Percentiles rank a stretch among this genome's conserved stretches.
These are phyloP conservation scores for Schizophyllum commune DNA, from an alignment of 1,284 basidiomycete genomes.

Conservation along the genomic window DNA sequence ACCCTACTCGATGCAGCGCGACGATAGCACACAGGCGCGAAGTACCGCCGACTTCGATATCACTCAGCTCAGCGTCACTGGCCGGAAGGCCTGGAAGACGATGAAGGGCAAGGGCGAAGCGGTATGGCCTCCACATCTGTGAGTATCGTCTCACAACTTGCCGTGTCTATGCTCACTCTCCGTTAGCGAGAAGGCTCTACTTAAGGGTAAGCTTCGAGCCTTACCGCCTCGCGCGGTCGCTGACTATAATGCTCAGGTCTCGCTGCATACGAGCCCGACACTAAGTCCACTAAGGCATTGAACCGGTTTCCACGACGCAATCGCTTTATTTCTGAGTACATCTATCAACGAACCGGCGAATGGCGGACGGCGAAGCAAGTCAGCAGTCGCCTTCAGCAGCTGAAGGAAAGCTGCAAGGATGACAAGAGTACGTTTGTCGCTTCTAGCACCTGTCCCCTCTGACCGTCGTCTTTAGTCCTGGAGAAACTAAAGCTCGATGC, in stretches of 20 bases:
- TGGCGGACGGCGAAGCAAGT: conserved; percentile 52
- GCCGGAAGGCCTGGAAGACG: neutral
- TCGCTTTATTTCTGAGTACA: conserved; percentile 47
- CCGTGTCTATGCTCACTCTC: neutral
- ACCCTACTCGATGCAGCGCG: neutral
- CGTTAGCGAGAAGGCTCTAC: neutral
- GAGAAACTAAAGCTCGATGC: neutral
- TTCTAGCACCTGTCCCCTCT: neutral
- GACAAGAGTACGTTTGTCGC: conserved; percentile 24
- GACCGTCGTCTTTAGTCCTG: neutral
- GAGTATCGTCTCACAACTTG: neutral
- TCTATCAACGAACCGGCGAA: conserved; percentile 44
- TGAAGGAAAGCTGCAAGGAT: conserved; percentile 48
- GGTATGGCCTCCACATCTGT: neutral
- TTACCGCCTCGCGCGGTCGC: neutral
- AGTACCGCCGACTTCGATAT: neutral
- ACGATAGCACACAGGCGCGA: neutral
- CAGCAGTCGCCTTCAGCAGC: conserved; percentile 53
- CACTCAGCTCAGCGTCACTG: neutral
- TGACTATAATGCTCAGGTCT: neutral
- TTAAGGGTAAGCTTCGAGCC: neutral
- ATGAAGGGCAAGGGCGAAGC: neutral
- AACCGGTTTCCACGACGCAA: neutral
- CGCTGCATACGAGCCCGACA: neutral
- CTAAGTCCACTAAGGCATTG: neutral